Conservation (phyloP, 2,329 filamentous ascomycete genomes). For the Ophiostoma sp. region DNA sequence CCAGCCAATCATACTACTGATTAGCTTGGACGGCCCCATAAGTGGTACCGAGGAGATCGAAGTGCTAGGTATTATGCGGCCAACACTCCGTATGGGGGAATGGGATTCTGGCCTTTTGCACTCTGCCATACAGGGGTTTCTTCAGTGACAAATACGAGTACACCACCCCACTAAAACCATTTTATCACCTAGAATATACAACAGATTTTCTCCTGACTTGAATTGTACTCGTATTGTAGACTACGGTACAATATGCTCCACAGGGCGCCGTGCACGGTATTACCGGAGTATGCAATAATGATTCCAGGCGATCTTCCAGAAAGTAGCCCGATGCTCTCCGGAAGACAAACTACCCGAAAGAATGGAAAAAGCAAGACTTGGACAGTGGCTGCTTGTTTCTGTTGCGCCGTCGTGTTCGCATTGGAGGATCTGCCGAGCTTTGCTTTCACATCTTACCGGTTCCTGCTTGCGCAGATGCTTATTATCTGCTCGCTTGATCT, state of each 20-base stretch:
- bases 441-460: no score
- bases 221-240: no score
- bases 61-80: neutral
- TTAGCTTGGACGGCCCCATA: neutral
- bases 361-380: neutral
- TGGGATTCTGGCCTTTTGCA: neutral
- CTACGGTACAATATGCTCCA: neutral
- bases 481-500: neutral
- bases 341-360: neutral
- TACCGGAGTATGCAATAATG: neutral
- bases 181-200: no score
- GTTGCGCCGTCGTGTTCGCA: neutral
- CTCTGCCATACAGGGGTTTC: neutral
- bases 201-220: no score
- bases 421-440: neutral
- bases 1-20: neutral
- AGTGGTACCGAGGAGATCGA: neutral
- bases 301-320: neutral
- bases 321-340: neutral
- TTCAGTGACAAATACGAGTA: neutral
- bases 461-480: neutral
- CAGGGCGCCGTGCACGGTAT: neutral
- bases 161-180: no score
- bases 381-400: neutral
- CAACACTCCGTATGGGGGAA: neutral